Percentiles rank a stretch among this genome's conserved stretches.
Evolutionary conservation across 2,329 filamentous ascomycete genomes (phyloP).

Genomic region (Claviceps purpurea): DNA sequence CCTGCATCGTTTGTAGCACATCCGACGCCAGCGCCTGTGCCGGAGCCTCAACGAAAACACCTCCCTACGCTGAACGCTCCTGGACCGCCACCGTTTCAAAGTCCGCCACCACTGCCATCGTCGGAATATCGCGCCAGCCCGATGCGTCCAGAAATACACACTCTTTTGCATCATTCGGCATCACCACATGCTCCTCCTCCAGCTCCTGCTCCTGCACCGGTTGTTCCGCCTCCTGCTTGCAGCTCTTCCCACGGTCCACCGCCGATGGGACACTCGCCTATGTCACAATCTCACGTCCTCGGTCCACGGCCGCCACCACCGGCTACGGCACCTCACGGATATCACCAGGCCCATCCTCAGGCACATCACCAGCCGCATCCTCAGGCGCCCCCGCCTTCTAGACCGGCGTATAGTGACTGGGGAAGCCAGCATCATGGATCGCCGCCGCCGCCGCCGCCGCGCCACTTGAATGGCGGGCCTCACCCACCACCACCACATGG

Average conservation of each 20-base stretch:
- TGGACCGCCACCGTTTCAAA: conserved; percentile 14
- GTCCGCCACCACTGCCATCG: conserved; percentile 14
- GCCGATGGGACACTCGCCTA: conserved; percentile 5
- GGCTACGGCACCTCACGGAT: conserved; percentile 13
- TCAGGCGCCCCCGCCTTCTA: conserved; percentile 13
- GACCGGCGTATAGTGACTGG: conserved; percentile 30
- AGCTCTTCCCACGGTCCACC: conserved; percentile 10
- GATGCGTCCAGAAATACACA: conserved; percentile 9
- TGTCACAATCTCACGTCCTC: conserved; percentile 13
- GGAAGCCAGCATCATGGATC: conserved; percentile 34
- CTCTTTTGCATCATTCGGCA: conserved; percentile 8
- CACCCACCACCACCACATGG: conserved; percentile 19
- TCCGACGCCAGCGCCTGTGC: conserved; percentile 9
- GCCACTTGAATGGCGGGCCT: conserved; percentile 36
- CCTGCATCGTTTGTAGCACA: conserved; percentile 18
- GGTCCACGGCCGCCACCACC: conserved; percentile 12
- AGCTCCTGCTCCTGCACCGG: conserved; percentile 5
- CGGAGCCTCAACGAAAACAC: conserved; percentile 11
- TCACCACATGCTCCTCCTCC: conserved; percentile 3
- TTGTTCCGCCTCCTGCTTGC: not conserved
- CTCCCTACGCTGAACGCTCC: conserved; percentile 7
- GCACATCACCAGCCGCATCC: conserved; percentile 3
- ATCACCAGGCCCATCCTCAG: conserved; percentile 10
- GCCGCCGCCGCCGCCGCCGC: conserved; percentile 30
- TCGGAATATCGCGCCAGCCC: conserved; percentile 14